These are phyloP conservation scores for Conoideocrella luteorostrata DNA, from an alignment of 2,329 filamentous ascomycete species.

Conservation along the genomic window DNA sequence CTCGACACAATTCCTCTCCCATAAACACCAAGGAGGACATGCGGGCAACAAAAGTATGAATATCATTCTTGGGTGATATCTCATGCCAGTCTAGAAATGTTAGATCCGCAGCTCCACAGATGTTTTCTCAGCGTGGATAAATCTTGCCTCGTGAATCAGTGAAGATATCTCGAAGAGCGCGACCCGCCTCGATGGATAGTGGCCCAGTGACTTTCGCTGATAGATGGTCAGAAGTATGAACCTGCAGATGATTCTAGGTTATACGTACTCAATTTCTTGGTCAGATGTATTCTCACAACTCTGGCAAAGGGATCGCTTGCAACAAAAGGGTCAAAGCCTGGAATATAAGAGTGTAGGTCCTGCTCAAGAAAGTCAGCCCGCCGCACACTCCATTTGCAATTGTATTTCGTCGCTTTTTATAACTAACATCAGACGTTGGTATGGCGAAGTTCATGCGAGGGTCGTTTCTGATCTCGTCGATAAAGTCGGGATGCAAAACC, in stretches of 20 bases:
- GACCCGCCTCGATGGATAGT: no score
- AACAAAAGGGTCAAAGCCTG: constrained; percentile 2
- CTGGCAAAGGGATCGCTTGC: neutral
- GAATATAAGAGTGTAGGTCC: neutral
- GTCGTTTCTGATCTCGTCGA: constrained; percentile 18
- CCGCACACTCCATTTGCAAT: no score
- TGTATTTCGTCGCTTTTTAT: no score
- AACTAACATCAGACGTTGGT: no score
- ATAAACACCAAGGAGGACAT: constrained; percentile 27
- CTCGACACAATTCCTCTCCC: constrained; percentile 28
- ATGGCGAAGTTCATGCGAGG: constrained; percentile 13
- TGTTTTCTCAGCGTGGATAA: no score
- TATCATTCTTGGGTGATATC: constrained; percentile 8
- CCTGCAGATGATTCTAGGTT: no score
- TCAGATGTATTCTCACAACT: neutral
- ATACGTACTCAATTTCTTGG: neutral
- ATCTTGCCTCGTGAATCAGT: no score
- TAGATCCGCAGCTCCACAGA: neutral
- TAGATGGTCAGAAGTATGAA: no score
- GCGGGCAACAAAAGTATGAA: constrained; percentile 13
- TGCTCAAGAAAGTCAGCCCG: no score
- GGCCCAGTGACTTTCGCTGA: no score
- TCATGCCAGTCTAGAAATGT: constrained; percentile 10
- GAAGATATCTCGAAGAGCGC: no score
- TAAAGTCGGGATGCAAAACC: constrained; percentile 13